These are phyloP conservation scores for Mrakia blollopis DNA, from an alignment of 768 basidiomycete genomes.

Conservation along the genomic window DNA sequence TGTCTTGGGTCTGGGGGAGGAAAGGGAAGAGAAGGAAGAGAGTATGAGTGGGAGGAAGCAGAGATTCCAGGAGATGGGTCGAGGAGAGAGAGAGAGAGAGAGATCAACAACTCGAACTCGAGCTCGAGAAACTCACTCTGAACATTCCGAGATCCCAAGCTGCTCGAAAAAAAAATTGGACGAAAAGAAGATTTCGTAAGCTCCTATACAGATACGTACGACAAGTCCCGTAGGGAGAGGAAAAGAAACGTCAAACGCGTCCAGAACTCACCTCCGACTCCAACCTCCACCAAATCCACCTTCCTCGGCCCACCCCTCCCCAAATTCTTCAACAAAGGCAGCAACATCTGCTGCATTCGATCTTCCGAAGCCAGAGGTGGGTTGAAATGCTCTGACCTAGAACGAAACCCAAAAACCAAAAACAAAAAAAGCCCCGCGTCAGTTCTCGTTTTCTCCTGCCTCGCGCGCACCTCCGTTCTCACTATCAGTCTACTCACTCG, in stretches of 20 bases:
- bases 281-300: constrained; percentile 32
- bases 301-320: background rate
- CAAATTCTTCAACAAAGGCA: constrained; percentile 20
- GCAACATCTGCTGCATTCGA: constrained; percentile 16
- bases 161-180: too few species aligned
- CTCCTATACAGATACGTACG: too few species aligned
- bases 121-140: background rate
- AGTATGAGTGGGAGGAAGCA: background rate
- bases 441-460: background rate
- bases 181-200: too few species aligned
- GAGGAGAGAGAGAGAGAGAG: too few species aligned
- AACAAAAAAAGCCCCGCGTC: background rate
- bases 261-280: constrained; percentile 22
- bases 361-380: constrained; percentile 29
- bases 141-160: constrained; percentile 33
- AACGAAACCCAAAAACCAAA: background rate
- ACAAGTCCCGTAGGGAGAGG: too few species aligned
- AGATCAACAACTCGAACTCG: too few species aligned
- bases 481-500: constrained; percentile 22
- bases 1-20: constrained; percentile 23
- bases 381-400: constrained; percentile 30
- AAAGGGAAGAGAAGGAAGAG: background rate
- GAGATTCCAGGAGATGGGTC: background rate
- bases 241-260: background rate
- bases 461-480: background rate